Evolutionary conservation across 495 filamentous ascomycete genomes (phyloP).

Genomic region (Lophium mytilinum): DNA sequence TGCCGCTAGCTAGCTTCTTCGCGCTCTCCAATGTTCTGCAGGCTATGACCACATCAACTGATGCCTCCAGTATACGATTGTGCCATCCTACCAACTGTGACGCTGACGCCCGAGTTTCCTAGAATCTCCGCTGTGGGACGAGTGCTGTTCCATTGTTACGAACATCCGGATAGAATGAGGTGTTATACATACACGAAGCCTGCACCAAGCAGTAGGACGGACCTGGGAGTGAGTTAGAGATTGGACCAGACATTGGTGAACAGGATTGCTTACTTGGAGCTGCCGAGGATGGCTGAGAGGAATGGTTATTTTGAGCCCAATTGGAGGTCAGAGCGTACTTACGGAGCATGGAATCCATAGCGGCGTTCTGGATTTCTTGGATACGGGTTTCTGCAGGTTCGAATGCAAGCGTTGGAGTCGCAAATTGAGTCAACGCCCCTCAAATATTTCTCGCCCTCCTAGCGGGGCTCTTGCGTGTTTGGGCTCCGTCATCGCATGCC

Average conservation of each 20-base stretch:
- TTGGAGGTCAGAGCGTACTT: neutral
- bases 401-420: neutral
- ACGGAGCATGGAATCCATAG: constrained; percentile 1
- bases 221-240: constrained; percentile 7
- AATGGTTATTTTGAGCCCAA: neutral
- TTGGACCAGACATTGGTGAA: neutral
- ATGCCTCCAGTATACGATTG: neutral
- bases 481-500: neutral
- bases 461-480: neutral
- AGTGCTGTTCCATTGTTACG: constrained; percentile 34
- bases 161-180: neutral
- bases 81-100: constrained; percentile 64
- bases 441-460: neutral
- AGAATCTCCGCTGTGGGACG: constrained; percentile 73
- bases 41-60: constrained; percentile 42
- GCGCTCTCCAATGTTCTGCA: constrained; percentile 78
- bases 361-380: neutral
- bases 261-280: neutral
- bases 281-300: neutral
- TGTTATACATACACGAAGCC: constrained; percentile 56
- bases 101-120: constrained; percentile 62
- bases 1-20: constrained; percentile 60
- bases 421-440: neutral
- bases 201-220: constrained; percentile 64
- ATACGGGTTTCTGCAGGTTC: neutral